phyloP scores from a whole-genome alignment of 2,329 filamentous ascomycete species.

The Zasmidium angulare region DNA sequence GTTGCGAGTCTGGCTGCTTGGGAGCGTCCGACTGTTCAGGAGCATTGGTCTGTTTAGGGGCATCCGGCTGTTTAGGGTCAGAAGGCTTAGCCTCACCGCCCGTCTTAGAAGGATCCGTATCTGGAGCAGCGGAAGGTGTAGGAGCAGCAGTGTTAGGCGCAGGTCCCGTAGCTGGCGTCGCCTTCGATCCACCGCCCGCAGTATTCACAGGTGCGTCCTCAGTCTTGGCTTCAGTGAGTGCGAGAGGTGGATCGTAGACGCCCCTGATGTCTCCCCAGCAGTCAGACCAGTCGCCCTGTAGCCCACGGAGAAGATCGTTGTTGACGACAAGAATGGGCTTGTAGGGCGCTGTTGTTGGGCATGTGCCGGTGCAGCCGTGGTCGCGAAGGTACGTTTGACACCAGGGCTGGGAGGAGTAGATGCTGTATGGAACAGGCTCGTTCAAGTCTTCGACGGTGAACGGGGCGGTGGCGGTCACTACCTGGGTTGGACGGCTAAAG shows the following conservation, averaged over 20 bases:
- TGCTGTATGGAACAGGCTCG: slow-evolving; percentile 10
- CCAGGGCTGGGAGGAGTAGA: slow-evolving; percentile 22
- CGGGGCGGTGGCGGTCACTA: slow-evolving; percentile 13
- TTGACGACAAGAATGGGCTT: slow-evolving; percentile 24
- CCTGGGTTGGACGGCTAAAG: slow-evolving; percentile 1
- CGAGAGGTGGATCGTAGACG: slow-evolving; percentile 20
- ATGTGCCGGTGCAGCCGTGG: slow-evolving; percentile 11
- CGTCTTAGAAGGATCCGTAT: neutral
- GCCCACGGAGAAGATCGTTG: slow-evolving; percentile 6
- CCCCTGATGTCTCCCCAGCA: slow-evolving; percentile 22
- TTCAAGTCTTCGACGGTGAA: slow-evolving; percentile 19
- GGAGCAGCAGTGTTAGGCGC: neutral
- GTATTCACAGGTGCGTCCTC: neutral
- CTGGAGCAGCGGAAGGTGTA: neutral
- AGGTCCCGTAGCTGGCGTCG: slow-evolving; percentile 4
- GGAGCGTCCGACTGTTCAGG: neutral
- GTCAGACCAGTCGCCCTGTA: slow-evolving; percentile 20
- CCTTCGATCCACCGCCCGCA: neutral
- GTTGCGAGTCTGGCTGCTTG: too few species aligned
- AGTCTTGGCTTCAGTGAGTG: slow-evolving; percentile 3
- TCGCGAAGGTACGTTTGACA: slow-evolving; percentile 11
- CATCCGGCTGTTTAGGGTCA: neutral
- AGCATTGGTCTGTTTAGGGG: neutral
- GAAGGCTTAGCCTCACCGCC: neutral
- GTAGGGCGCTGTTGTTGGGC: slow-evolving; percentile 17